Evolutionary conservation across 2,329 filamentous ascomycete genomes (phyloP).

Genomic region (Penicillium sp.): DNA sequence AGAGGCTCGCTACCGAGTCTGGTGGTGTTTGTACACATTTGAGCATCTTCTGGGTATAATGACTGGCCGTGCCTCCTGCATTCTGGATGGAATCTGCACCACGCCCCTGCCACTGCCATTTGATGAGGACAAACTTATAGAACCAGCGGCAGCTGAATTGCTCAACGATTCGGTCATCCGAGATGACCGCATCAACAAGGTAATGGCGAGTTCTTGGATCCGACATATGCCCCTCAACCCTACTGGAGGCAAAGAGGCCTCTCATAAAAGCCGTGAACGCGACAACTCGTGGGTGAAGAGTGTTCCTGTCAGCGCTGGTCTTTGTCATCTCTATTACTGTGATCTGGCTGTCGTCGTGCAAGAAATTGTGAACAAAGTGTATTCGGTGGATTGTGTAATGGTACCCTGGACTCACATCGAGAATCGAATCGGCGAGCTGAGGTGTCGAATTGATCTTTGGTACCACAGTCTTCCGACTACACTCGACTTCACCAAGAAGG

Average conservation of each 20-base stretch:
- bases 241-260: slow-evolving; percentile 25
- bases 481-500: slow-evolving; percentile 40
- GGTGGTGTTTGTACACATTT: slow-evolving; percentile 48
- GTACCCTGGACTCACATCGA: slow-evolving; percentile 44
- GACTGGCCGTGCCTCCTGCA: slow-evolving; percentile 47
- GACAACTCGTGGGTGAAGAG: slow-evolving; percentile 38
- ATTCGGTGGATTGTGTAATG: slow-evolving; percentile 41
- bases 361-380: slow-evolving; percentile 44
- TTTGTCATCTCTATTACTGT: slow-evolving; percentile 42
- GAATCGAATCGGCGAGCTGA: slow-evolving; percentile 39
- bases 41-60: slow-evolving; percentile 48
- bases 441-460: slow-evolving; percentile 42
- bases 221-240: slow-evolving; percentile 35
- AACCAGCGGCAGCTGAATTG: slow-evolving; percentile 33
- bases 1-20: slow-evolving; percentile 47
- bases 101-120: slow-evolving; percentile 44
- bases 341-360: slow-evolving; percentile 43
- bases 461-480: slow-evolving; percentile 35
- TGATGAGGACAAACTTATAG: slow-evolving; percentile 41
- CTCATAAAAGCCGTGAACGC: slow-evolving; percentile 21
- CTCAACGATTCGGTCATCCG: slow-evolving; percentile 32
- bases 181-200: slow-evolving; percentile 33
- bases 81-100: slow-evolving; percentile 45
- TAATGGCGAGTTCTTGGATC: slow-evolving; percentile 32
- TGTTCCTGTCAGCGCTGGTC: slow-evolving; percentile 33